Base-by-base conservation (phyloP, 2,329 filamentous ascomycete species). In the Lachnellula willkommii region DNA sequence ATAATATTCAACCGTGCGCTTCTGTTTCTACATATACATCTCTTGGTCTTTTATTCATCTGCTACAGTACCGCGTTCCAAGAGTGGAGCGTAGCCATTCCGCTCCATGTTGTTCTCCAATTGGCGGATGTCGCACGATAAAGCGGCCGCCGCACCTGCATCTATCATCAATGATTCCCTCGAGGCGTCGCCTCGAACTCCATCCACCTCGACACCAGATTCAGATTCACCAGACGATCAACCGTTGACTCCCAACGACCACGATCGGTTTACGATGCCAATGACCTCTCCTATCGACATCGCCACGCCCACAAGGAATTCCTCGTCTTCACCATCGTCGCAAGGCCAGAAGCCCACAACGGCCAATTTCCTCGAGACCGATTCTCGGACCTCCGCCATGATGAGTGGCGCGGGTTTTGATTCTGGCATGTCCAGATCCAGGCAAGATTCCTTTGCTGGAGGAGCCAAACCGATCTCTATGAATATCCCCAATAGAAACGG, bases 381-480 rank as follows among this genome's bases (percentile, higher is more conserved):
- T 54, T 62, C 63, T 39, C 63, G 62, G 46, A 66, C 65, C 28
- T 68, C 78, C 53, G 84, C 85, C 79, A 83, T 83, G 63, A 80
- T 81, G 63, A 67, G 62, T 47, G 80, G 80, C 64, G 77, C 79
- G 54, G 73, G 76, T 60, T 78, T 83, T 66, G 82, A 85, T 72
- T 76, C 77, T 56, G 70, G 71, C 69, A 75, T 82, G 73, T 75
- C 78, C 71, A 62, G 65, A 49, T 61, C 63, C 70, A 79, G 82
- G 63, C 80, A 85, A 69, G 82, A 85, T 73, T 86, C 83, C 53
- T 85, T 86, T 70, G 79, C 81, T 56, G 80, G 82, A 49, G 80
- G 82, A 49, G 80, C 83, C 22, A 85, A 84, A 70, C 83, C 84
- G 63, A 87, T 87, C 62, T 84, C 82, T 58, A 82, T 85, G 77